Evolutionary conservation across 495 filamentous ascomycete species (phyloP).

Genomic region (Neurospora africana): DNA sequence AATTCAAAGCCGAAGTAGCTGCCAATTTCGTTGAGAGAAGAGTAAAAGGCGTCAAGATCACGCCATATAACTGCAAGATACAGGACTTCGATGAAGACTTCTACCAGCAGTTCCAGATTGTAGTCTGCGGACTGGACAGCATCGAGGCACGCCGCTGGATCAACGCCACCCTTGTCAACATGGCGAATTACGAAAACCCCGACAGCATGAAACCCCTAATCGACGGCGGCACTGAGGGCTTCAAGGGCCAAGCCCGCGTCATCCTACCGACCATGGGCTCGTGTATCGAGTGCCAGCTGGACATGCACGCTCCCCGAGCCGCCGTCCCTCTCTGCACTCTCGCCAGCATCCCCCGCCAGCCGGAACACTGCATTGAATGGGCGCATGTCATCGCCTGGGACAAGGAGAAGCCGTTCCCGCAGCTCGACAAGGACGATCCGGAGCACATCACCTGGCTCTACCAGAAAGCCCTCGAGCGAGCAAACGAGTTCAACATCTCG

Average conservation of each 20-base stretch:
- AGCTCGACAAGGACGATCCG: conserved; percentile 90
- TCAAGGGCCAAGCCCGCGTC: conserved; percentile 94
- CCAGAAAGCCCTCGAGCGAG: conserved; percentile 69
- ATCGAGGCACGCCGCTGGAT: conserved; percentile 98
- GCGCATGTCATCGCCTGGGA: conserved; percentile 74
- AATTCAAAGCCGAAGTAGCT: conserved; percentile 86
- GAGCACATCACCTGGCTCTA: conserved; percentile 97
- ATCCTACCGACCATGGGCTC: conserved; percentile 85
- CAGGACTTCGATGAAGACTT: conserved; percentile 97
- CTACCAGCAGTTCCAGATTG: conserved; percentile 92
- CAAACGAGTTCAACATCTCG: conserved; percentile 77
- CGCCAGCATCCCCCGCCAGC: conserved; percentile 92
- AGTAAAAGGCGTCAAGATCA: conserved; percentile 84
- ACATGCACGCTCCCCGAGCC: conserved; percentile 91
- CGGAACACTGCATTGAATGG: conserved; percentile 99
- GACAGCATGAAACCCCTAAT: conserved; percentile 86
- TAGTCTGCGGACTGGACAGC: conserved; percentile 94
- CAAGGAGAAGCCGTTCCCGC: conserved; percentile 48
- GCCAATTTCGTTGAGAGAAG: conserved; percentile 82
- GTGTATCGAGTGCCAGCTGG: conserved; percentile 96
- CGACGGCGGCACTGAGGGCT: conserved; percentile 95
- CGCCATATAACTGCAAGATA: conserved; percentile 84
- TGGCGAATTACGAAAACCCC: conserved; percentile 63
- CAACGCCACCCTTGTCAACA: conserved; percentile 81
- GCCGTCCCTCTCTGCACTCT: conserved; percentile 95